Base-by-base conservation (phyloP, 2,329 filamentous ascomycete genomes). In the Herpotrichia juniperi region DNA sequence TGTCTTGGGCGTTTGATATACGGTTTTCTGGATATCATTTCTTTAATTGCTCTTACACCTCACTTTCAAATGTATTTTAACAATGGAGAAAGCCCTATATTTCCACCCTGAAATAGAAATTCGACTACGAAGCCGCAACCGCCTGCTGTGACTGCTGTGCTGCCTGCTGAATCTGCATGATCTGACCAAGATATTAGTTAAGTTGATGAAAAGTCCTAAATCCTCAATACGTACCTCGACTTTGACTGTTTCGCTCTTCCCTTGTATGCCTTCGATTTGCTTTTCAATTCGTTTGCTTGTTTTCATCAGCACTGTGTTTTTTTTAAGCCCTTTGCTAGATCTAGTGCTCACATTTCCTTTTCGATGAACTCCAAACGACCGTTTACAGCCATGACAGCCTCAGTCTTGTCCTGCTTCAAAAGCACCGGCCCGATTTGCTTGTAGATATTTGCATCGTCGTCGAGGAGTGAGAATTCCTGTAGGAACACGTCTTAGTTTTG, bases 381-480 rank as follows among this genome's bases (percentile, higher is more conserved):
- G 63, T 96, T 91, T 16, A 99, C 94, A 0, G 92, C 93, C 80
- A 90, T 89, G 59, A 92, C 87, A 0, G 94, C 94, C 73, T 99
- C 94, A 1, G 85, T 79, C 74, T 90, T 93, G 51, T 97, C 94
- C 75, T 99, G 94, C 81, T 97, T 97, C 67, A 99, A 76, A 31
- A 99, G 79, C 6, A 97, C 90, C 0, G 94, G 94, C 0, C 94
- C 94, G 42, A 96, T 87, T 35, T 97, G 85, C 77, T 97, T 99
- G 84, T 96, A 99, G 74, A 99, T 96, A 58, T 87, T 91, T 67
- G 96, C 89, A 63, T 88, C 89, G 31, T 93, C 88, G 64, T 87
- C 84, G 53, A 97, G 81, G 48, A 83, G 82, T 34, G 85, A 81
- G 73, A 97, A 97, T 75, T 97, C 93, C 87, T 94, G 58, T 5